A percentile compares a stretch with the other conserved stretches of the same genome.
phyloP scores from a whole-genome alignment of 768 basidiomycete species.

The Mycena crocata region DNA sequence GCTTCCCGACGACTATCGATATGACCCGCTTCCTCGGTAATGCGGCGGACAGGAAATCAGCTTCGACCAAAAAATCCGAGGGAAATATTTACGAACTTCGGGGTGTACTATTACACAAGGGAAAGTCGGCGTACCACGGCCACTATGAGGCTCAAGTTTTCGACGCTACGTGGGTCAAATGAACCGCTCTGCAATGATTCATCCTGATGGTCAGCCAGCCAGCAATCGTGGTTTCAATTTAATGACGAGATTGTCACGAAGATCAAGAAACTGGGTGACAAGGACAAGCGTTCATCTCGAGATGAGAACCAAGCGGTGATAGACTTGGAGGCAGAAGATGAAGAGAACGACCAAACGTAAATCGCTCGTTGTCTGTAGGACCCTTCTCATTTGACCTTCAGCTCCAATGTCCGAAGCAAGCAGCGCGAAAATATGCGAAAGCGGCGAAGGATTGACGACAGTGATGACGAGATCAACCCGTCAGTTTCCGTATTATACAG shows the following conservation, averaged over 20 bases:
- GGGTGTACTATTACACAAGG: constrained; percentile 90
- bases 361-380: neutral
- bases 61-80: constrained; percentile 20
- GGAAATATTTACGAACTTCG: constrained; percentile 79
- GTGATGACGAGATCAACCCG: constrained; percentile 61
- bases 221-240: constrained; percentile 87
- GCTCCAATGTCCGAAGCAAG: constrained; percentile 43
- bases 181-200: neutral
- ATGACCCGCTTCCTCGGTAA: constrained; percentile 75
- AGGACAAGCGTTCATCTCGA: constrained; percentile 38
- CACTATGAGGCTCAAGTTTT: constrained; percentile 91
- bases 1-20: constrained; percentile 80
- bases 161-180: constrained; percentile 68
- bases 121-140: constrained; percentile 91
- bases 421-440: constrained; percentile 58
- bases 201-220: constrained; percentile 51
- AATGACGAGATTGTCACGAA: constrained; percentile 89
- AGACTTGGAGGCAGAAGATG: constrained; percentile 40
- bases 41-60: constrained; percentile 34
- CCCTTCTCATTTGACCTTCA: constrained; percentile 1
- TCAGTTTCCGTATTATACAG: constrained; percentile 24
- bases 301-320: constrained; percentile 43
- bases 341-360: constrained; percentile 39
- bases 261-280: constrained; percentile 66
- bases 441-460: constrained; percentile 67